Percentiles rank a stretch among this genome's conserved stretches.
These are phyloP conservation scores for Wallacemonas rigidus DNA, from an alignment of 208 protist species.

Conservation along the genomic window DNA sequence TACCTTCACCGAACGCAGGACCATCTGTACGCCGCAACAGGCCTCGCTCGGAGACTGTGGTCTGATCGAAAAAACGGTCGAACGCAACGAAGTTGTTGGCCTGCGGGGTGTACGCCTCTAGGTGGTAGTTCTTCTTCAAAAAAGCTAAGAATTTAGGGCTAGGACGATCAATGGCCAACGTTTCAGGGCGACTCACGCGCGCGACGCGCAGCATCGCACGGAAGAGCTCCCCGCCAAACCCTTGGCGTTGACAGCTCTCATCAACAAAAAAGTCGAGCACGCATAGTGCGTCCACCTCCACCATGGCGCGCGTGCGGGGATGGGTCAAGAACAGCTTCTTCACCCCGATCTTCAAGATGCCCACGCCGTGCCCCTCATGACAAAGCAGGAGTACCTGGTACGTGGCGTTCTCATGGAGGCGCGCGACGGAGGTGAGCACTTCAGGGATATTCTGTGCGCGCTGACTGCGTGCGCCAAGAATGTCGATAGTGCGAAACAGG, in stretches of 20 bases:
- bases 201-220: constrained; percentile 56
- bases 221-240: constrained; percentile 84
- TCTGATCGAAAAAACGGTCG: constrained; percentile 78
- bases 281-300: constrained; percentile 92
- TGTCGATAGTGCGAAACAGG: constrained; percentile 79
- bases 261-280: constrained; percentile 95
- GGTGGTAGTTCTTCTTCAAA: constrained; percentile 84
- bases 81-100: constrained; percentile 95
- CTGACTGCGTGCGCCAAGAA: constrained; percentile 65
- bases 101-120: constrained; percentile 79
- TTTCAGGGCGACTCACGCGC: constrained; percentile 33
- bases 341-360: constrained; percentile 89
- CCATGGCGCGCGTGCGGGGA: constrained; percentile 36
- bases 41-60: constrained; percentile 51
- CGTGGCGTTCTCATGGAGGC: constrained; percentile 54
- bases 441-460: constrained; percentile 54
- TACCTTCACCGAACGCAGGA: constrained; percentile 1
- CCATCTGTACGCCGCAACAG: constrained; percentile 30
- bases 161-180: constrained; percentile 91
- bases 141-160: constrained; percentile 91
- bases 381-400: constrained; percentile 72
- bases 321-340: constrained; percentile 91
- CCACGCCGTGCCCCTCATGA: constrained; percentile 55
- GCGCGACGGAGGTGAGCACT: constrained; percentile 65
- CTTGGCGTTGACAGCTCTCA: constrained; percentile 79